Conservation (phyloP, 768 basidiomycete genomes). For the Jaapia argillacea region DNA sequence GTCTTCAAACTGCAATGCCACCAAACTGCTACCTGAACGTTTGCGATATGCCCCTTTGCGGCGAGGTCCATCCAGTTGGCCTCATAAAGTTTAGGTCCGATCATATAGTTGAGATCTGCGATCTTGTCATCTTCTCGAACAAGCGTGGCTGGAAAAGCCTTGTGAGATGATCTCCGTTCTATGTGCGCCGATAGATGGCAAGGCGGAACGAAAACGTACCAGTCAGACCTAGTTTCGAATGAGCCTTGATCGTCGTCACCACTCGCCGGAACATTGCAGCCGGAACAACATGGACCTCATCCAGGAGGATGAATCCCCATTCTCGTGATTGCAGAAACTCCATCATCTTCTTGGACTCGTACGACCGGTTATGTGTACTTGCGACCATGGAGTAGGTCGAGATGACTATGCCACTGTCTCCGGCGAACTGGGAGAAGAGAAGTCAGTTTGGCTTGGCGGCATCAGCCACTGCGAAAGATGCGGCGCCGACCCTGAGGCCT, state of each 20-base stretch:
- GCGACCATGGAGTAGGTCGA: conserved; percentile 99
- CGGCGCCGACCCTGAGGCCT: too few species aligned
- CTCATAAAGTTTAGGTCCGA: conserved; percentile 98
- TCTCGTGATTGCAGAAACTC: conserved; percentile 96
- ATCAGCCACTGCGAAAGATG: conserved; percentile 6
- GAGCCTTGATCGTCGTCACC: conserved; percentile 97
- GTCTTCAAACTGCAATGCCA: neutral
- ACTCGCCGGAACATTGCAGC: conserved; percentile 98
- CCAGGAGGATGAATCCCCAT: conserved; percentile 97
- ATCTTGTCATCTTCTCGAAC: conserved; percentile 99
- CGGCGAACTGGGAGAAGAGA: conserved; percentile 75
- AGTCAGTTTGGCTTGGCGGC: too few species aligned
- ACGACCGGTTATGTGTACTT: conserved; percentile 96
- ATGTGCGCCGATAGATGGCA: neutral
- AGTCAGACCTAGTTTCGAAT: conserved; percentile 95
- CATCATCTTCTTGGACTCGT: conserved; percentile 99
- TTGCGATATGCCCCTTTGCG: conserved; percentile 98
- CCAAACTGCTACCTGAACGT: conserved; percentile 56
- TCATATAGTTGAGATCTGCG: conserved; percentile 96
- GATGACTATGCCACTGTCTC: conserved; percentile 95
- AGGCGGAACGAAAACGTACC: conserved; percentile 35
- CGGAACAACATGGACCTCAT: conserved; percentile 98
- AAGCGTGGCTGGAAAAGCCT: conserved; percentile 62
- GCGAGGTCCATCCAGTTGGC: conserved; percentile 99
- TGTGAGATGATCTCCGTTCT: neutral